Conservation (phyloP, 2,329 filamentous ascomycete species). For the Ceratocystis eucalypticola region DNA sequence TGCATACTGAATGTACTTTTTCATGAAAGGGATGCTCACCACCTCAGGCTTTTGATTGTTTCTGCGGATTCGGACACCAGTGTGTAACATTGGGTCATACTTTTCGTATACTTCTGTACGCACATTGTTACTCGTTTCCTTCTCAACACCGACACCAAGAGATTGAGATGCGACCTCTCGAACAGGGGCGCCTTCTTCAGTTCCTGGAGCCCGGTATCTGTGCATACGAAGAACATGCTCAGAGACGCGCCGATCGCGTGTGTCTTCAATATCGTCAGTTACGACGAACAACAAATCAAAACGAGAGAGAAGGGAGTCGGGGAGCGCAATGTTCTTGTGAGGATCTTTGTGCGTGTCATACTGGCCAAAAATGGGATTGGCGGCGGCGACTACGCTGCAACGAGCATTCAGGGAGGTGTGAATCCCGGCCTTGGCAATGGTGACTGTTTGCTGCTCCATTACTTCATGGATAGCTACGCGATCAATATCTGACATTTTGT, state of each 20-base stretch:
- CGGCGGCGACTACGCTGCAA: slow-evolving; percentile 90
- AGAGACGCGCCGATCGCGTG: slow-evolving; percentile 76
- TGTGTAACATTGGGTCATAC: slow-evolving; percentile 89
- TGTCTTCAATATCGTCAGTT: slow-evolving; percentile 94
- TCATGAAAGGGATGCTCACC: slow-evolving; percentile 92
- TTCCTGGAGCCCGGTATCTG: slow-evolving; percentile 79
- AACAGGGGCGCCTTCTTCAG: slow-evolving; percentile 86
- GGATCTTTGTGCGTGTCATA: slow-evolving; percentile 98
- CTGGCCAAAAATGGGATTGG: slow-evolving; percentile 95
- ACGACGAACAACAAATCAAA: slow-evolving; percentile 97
- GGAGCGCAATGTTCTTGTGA: slow-evolving; percentile 94
- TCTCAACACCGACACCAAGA: slow-evolving; percentile 74
- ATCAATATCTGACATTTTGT: slow-evolving; percentile 99
- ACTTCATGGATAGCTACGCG: slow-evolving; percentile 99
- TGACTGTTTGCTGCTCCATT: slow-evolving; percentile 99
- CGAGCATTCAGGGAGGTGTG: slow-evolving; percentile 94
- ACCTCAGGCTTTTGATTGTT: slow-evolving; percentile 73
- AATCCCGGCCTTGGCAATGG: slow-evolving; percentile 95
- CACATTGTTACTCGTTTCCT: slow-evolving; percentile 55
- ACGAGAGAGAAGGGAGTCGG: slow-evolving; percentile 91
- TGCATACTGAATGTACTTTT: slow-evolving; percentile 98
- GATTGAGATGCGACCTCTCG: slow-evolving; percentile 75
- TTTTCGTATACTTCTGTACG: slow-evolving; percentile 91
- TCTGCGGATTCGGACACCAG: slow-evolving; percentile 68
- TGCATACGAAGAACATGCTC: slow-evolving; percentile 98